These are phyloP conservation scores for Prillingera fragicola DNA, from an alignment of 1,284 basidiomycete genomes.

Conservation along the genomic window DNA sequence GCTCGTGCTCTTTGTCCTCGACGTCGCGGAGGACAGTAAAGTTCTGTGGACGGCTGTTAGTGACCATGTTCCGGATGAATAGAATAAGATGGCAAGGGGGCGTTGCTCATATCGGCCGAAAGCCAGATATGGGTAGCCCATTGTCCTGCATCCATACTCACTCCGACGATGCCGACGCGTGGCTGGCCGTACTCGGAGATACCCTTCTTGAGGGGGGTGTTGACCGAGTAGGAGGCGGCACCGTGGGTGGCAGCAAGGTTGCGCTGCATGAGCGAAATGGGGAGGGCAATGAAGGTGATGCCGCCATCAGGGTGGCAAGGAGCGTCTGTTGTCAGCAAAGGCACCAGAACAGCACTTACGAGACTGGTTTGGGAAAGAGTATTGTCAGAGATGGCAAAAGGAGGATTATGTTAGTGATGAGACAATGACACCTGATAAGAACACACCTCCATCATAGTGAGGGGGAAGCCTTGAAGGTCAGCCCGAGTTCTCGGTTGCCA, in stretches of 20 bases:
- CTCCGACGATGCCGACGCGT: constrained; percentile 58
- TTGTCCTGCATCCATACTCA: no score
- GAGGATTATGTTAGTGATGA: background rate
- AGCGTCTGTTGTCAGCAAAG: constrained; percentile 40
- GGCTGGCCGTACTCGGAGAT: constrained; percentile 43
- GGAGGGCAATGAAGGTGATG: constrained; percentile 58
- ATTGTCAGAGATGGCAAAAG: background rate
- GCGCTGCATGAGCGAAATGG: constrained; percentile 58
- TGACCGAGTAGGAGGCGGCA: constrained; percentile 57
- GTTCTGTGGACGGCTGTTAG: no score
- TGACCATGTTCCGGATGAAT: no score
- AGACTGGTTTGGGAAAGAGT: constrained; percentile 9
- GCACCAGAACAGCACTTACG: constrained; percentile 13
- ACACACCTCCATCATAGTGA: constrained; percentile 61
- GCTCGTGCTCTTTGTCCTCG: constrained; percentile 15
- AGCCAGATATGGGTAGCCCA: no score
- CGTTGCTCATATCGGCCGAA: no score
- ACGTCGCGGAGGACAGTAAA: constrained; percentile 34
- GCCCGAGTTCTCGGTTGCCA: background rate
- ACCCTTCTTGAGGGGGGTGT: constrained; percentile 44
- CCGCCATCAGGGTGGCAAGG: constrained; percentile 58
- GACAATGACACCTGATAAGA: constrained; percentile 17
- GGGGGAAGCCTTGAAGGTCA: constrained; percentile 52
- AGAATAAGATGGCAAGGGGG: no score
- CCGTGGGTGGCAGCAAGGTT: constrained; percentile 54